Evolutionary conservation across 305 asterid species (phyloP), one percentile per base, ranked within the genome.

Genomic region (Rubia occidens): DNA sequence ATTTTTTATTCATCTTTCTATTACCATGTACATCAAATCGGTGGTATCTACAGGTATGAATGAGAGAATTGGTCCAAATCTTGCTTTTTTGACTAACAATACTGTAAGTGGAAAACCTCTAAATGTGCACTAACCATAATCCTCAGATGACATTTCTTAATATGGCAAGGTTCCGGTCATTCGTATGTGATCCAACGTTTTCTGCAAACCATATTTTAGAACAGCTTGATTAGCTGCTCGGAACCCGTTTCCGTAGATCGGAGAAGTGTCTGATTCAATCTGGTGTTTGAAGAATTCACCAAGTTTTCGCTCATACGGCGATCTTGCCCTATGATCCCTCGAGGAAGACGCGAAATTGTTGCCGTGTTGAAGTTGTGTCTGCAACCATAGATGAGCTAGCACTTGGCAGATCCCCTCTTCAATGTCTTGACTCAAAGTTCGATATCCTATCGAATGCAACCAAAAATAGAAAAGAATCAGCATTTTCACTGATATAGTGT

Each of bases 361-460:
- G 66, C 78, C 78, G 11, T 86, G 73, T 32, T 77, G 72, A 40
- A 87, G 84, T 80, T 90, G 88, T 58, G 96, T 80, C 71, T 87
- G 84, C 75, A 89, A 76, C 96, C 96, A 87, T 91, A 89, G 83
- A 70, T 86, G 88, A 49, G 95, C 96, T 21, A 89, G 80, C 66
- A 87, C 95, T 68, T 89, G 96, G 62, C 96, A 89, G 74, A 89
- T 89, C 18, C 96, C 96, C 85, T 89, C 96, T 78, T 89, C 96
- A 21, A 89, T 88, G 68, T 89, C 96, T 81, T 89, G 95, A 80
- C 88, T 82, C 21, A 87, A 88, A 26, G 88, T 85, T 76, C 84
- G 88, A 73, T 77, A 89, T 72, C 96, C 96, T 89, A 67, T 66
- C 35, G 65, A 71, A 64, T 8, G 53, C 58, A 51, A 55, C 9